Evolutionary conservation across 1,284 basidiomycete genomes (phyloP), one percentile per base, ranked within the genome.

Genomic region (Microbotryomycetes sp.): DNA sequence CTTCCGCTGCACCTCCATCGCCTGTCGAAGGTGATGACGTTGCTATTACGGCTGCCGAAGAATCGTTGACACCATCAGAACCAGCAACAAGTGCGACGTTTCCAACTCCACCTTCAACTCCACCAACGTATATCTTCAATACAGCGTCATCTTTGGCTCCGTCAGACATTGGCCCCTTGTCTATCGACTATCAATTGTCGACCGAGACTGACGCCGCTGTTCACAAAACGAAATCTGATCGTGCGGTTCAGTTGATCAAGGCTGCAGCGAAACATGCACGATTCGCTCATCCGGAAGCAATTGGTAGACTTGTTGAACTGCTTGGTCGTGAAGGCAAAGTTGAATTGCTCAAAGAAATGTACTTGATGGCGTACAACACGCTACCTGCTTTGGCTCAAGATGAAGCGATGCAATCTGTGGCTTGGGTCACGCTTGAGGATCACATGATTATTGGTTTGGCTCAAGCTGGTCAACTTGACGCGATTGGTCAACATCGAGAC

Each of bases 381-480:
- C 76, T 90, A 31, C 49, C 51, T 68, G 64, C 69, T 26, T 64
- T 72, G 19, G 54, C 70, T 28, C 64, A 67, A 45, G 67, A 74
- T 29, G 66, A 71, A 7, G 60, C 70, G 2, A 74, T 73, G 60
- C 79, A 79, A 63, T 62, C 75, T 19, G 61, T 79, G 16, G 80
- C 81, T 3, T 96, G 92, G 92, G 82, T 85, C 74, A 73, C 78
- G 31, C 77, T 96, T 56, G 92, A 97, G 76, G 86, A 93, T 76
- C 80, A 82, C 62, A 96, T 96, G 91, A 81, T 96, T 63, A 83
- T 89, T 59, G 89, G 86, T 1, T 80, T 86, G 32, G 89, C 89
- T 0, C 87, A 92, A 70, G 81, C 84, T 3, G 91, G 89, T 1
- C 83, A 88, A 59, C 77, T 89, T 59, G 85, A 89, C 56, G 80